Evolutionary conservation across 2,329 filamentous ascomycete genomes (phyloP), one percentile per base, ranked within the genome.

Genomic region (Xylariaceae sp.): DNA sequence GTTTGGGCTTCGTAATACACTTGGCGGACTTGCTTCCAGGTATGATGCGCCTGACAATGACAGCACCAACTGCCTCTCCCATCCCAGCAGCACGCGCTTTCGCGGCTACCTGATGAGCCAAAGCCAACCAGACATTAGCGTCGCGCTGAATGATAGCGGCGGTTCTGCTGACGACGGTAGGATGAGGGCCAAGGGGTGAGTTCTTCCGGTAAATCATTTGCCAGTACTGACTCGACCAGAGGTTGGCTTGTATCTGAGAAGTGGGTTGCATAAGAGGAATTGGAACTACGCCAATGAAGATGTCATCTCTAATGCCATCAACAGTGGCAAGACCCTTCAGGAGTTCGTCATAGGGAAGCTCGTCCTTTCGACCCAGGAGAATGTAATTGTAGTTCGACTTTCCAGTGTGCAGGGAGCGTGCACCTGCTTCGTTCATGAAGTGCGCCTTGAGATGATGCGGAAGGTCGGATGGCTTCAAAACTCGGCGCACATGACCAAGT

Each of bases 181-280:
- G 90, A 70, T 95, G 90, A 15, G 90, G 90, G 3, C 90, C 90
- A 60, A 92, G 89, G 1, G 90, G 90, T 70, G 94, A 94, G 65
- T 88, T 92, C 76, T 92, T 92, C 64, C 90, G 88, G 75, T 94
- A 95, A 53, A 92, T 84, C 1, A 87, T 88, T 10, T 90, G 90
- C 90, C 90, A 95, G 73, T 90, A 93, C 66, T 87, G 81, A 39
- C 82, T 78, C 30, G 85, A 88, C 89, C 89, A 94, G 71, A 84
- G 77, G 30, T 82, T 83, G 7, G 90, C 89, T 72, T 93, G 89
- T 45, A 87, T 80, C 65, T 87, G 83, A 2, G 88, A 92, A 4
- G 87, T 91, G 1, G 90, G 90, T 23, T 89, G 82, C 50, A 90
- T 77, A 30, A 88, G 77, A 5, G 90, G 90, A 10, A 94, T 87